Base-by-base conservation (phyloP, 2,329 filamentous ascomycete species). In the Fonsecaea multimorphosa region DNA sequence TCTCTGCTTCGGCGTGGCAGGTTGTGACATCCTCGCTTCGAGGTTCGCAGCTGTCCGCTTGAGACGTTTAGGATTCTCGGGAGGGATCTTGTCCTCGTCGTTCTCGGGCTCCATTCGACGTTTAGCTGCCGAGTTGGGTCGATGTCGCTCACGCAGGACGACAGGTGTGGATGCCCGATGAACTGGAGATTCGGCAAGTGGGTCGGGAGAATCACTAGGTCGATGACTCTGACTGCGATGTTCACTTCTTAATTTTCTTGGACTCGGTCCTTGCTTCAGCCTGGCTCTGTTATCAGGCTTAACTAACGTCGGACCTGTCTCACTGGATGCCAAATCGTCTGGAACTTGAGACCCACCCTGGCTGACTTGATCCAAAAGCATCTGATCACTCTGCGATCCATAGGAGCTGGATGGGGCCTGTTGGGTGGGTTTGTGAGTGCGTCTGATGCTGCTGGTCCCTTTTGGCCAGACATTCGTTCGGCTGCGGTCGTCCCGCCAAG, bases 111-210 rank as follows among this genome's bases (percentile, higher is more conserved):
- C 67, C 1, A 61, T 34, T 51, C 53, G 46, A 38, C 68, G 61
- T 55, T 71, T 71, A 12, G 51, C 65, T 3, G 69, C 68, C 11
- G 69, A 70, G 34, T 71, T 71, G 4, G 69, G 65, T 36, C 55
- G 67, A 34, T 69, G 49, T 19, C 65, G 60, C 55, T 71, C 67
- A 36, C 67, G 44, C 14, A 40, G 9, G 36, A 62, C 9, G 3
- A 49, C 40, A 31, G 67, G 64, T 14, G 61, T 67, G 12, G 61
- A 59, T 22, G 61, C 54, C 22, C 61, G 40, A 27, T 51, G 36
- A 32, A n/a, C n/a, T 46, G 12, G 24, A 31, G 16, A 22, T 32
- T 52, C 36, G 6, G 22, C 16, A 31, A 24, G 31, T 29, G 46
- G 12, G 6, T 52, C 58, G 5, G 59, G 62, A 32, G 46, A 58